These are phyloP conservation scores for Castanospermum australe DNA, from an alignment of 306 rosid genomes.

Conservation along the genomic window DNA sequence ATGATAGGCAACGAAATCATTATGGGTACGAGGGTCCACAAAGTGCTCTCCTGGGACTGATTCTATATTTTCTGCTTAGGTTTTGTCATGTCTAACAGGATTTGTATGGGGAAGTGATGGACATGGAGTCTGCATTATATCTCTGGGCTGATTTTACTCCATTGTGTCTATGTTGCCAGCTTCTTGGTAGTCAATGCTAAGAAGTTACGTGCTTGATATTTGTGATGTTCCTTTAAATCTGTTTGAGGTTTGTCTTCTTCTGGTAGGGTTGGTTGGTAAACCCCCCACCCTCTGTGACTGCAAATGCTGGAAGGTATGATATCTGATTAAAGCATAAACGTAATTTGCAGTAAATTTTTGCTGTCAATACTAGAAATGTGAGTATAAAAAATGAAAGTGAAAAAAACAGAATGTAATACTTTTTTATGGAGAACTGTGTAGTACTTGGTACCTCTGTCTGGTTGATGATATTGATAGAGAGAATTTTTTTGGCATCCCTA, in stretches of 20 bases:
- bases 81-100: constrained; percentile 48
- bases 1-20: constrained; percentile 18
- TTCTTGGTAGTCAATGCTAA: constrained; percentile 38
- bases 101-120: constrained; percentile 52
- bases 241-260: constrained; percentile 34
- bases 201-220: constrained; percentile 31
- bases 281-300: background rate
- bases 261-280: background rate
- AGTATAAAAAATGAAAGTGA: background rate
- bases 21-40: constrained; percentile 22
- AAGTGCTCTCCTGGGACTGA: constrained; percentile 37
- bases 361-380: background rate
- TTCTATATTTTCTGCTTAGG: constrained; percentile 40
- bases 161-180: constrained; percentile 46
- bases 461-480: too few species aligned
- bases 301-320: background rate
- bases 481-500: too few species aligned
- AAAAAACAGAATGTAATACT: background rate
- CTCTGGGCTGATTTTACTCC: constrained; percentile 39
- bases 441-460: background rate
- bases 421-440: background rate
- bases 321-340: background rate
- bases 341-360: background rate
- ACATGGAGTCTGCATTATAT: constrained; percentile 43
- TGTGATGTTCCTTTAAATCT: constrained; percentile 29